Conservation (phyloP, 495 filamentous ascomycete genomes). For the Xylaria cubensis region DNA sequence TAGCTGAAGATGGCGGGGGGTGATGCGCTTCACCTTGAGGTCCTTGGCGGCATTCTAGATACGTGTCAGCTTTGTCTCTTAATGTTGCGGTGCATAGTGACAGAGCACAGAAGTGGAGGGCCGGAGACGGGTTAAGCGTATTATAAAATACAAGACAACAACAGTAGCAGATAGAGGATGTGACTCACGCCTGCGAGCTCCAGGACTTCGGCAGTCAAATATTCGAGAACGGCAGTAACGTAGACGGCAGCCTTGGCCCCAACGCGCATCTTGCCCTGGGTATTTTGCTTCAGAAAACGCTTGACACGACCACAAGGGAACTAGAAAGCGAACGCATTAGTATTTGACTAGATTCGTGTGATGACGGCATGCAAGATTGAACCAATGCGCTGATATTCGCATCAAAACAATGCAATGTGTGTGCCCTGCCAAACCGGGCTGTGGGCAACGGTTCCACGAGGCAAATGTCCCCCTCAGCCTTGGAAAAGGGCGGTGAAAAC, state of each 20-base stretch:
- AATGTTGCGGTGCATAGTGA: background rate
- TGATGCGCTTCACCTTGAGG: slow-evolving; percentile 99
- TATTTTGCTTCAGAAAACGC: slow-evolving; percentile 99
- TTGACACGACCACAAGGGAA: slow-evolving; percentile 99
- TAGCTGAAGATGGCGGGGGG: slow-evolving; percentile 95
- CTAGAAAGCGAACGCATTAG: slow-evolving; percentile 59
- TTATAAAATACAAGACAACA: slow-evolving; percentile 20
- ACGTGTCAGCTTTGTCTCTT: slow-evolving; percentile 27
- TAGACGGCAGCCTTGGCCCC: slow-evolving; percentile 99
- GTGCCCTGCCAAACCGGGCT: background rate
- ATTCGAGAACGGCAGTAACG: slow-evolving; percentile 97
- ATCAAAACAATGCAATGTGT: background rate
- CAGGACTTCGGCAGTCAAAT: slow-evolving; percentile 97
- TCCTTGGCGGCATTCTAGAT: slow-evolving; percentile 92
- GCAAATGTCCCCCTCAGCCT: background rate
- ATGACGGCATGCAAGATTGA: background rate
- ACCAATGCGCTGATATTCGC: slow-evolving; percentile 9
- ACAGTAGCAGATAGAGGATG: slow-evolving; percentile 25
- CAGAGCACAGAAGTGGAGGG: slow-evolving; percentile 13
- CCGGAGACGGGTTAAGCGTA: background rate
- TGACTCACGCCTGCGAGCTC: slow-evolving; percentile 84
- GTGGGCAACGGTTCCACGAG: background rate
- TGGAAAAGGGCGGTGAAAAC: background rate
- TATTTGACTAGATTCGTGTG: background rate
- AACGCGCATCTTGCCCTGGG: slow-evolving; percentile 99